These are phyloP conservation scores for Exophiala spinifera DNA, from an alignment of 2,329 filamentous ascomycete genomes.

Conservation along the genomic window DNA sequence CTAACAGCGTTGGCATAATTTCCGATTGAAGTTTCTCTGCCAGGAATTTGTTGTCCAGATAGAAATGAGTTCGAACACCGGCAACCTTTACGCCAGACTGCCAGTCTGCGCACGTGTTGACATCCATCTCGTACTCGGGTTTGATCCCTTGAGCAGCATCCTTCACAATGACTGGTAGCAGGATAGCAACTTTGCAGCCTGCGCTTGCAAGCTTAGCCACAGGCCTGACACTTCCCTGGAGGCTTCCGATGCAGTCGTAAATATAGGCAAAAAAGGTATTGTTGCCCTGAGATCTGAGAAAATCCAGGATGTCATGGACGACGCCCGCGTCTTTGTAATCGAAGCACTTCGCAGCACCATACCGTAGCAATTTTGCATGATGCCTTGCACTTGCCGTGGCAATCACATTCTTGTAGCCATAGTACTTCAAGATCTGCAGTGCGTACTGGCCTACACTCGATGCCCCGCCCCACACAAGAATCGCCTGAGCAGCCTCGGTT, in stretches of 20 bases:
- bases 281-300: slow-evolving; percentile 23
- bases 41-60: slow-evolving; percentile 53
- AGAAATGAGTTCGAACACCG: slow-evolving; percentile 58
- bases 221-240: slow-evolving; percentile 47
- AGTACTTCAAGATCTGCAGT: slow-evolving; percentile 36
- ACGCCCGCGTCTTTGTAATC: slow-evolving; percentile 33
- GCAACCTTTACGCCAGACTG: slow-evolving; percentile 50
- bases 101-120: slow-evolving; percentile 47
- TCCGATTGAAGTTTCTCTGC: slow-evolving; percentile 54
- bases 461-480: slow-evolving; percentile 39
- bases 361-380: slow-evolving; percentile 32
- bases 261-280: slow-evolving; percentile 49
- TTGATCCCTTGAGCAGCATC: slow-evolving; percentile 47
- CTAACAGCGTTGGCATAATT: slow-evolving; percentile 52
- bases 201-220: slow-evolving; percentile 50
- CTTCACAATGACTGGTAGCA: slow-evolving; percentile 58
- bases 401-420: slow-evolving; percentile 35
- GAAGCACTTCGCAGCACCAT: slow-evolving; percentile 33
- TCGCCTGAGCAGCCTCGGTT: slow-evolving; percentile 33
- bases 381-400: slow-evolving; percentile 34
- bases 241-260: slow-evolving; percentile 56
- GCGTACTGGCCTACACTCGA: slow-evolving; percentile 38
- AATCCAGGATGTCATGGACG: slow-evolving; percentile 21
- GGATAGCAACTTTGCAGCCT: slow-evolving; percentile 54
- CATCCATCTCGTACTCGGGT: slow-evolving; percentile 57